Base-by-base conservation (phyloP, 139 green algal species). In the Tetradesmus obliquus region DNA sequence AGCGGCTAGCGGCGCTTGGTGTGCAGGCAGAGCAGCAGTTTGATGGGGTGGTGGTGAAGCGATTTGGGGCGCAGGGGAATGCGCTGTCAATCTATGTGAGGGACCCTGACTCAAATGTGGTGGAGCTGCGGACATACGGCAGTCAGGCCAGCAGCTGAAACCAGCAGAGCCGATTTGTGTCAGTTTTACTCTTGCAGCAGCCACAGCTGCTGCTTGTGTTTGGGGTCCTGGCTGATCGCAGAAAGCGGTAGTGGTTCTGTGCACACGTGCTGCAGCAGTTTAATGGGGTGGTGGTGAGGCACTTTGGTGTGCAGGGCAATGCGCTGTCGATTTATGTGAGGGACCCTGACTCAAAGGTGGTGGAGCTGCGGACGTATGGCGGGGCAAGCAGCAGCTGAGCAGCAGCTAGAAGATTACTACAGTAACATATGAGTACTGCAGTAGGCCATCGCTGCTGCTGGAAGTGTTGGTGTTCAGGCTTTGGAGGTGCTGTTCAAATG, bases 251-350 rank as follows among this genome's bases (percentile, higher is more conserved):
- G 32, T 45, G 32, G 32, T 45, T 45, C 32, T 45, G 32, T 45
- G 32, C 32, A 45, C 32, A 45, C 32, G 32, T 45, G 32, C 32
- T 45, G 82, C 32, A 81, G 60, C 76, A 89, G 89, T 90, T 90
- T 72, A 71, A 84, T 55, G 86, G 86, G 2, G 53, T 84, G 22
- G 86, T 90, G 8, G 86, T 90, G 53, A 84, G 17, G 54, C 69
- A 71, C 5, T 90, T 84, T 90, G 86, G 86, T 13, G 86, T 71
- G 4, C 86, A 90, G 86, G 86, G 86, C 86, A 90, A 53, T 90
- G 86, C 86, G 20, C n/a, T 55, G 7, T 80, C 55, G 8, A 90
- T 90, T 3, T 90, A 90, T 12, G 17, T 90, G 5, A 54, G 86
- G 4, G 86, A 90, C 51, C 86, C 60, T 24, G 86, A 84, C 5